A percentile compares a stretch with the other conserved stretches of the same genome.
phyloP scores from a whole-genome alignment of 2,329 filamentous ascomycete species.

The Ustulina deusta region DNA sequence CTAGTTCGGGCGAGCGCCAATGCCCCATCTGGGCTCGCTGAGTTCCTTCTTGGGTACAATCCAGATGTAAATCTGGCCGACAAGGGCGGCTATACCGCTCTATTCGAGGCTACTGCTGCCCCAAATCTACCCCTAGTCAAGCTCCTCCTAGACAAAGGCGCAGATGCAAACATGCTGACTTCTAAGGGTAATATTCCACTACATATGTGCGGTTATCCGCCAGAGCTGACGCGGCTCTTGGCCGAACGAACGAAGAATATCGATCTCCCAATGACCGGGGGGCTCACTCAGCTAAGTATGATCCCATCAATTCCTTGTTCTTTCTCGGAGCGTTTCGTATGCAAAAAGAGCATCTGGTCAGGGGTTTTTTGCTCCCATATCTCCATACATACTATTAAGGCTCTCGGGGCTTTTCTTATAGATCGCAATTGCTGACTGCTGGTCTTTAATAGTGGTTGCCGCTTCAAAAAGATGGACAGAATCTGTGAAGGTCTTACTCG shows the following conservation, averaged over 20 bases:
- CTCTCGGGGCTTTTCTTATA: neutral
- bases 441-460: neutral
- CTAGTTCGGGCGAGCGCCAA: neutral
- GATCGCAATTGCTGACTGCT: neutral
- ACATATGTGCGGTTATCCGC: neutral
- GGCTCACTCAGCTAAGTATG: slow-evolving; percentile 17
- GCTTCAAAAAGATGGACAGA: slow-evolving; percentile 20
- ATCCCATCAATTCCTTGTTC: neutral
- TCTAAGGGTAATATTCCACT: slow-evolving; percentile 1
- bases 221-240: slow-evolving; percentile 16
- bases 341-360: neutral
- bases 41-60: slow-evolving; percentile 13
- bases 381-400: neutral
- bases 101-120: slow-evolving; percentile 2
- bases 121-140: neutral
- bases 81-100: neutral
- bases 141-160: slow-evolving; percentile 12
- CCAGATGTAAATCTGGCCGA: slow-evolving; percentile 17
- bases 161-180: slow-evolving; percentile 12
- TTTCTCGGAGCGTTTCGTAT: neutral
- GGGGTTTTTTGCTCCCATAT: neutral
- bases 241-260: slow-evolving; percentile 5
- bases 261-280: neutral
- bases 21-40: neutral
- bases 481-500: slow-evolving; percentile 12